phyloP scores from a whole-genome alignment of 768 basidiomycete genomes.

The Lyophyllum shimeji region DNA sequence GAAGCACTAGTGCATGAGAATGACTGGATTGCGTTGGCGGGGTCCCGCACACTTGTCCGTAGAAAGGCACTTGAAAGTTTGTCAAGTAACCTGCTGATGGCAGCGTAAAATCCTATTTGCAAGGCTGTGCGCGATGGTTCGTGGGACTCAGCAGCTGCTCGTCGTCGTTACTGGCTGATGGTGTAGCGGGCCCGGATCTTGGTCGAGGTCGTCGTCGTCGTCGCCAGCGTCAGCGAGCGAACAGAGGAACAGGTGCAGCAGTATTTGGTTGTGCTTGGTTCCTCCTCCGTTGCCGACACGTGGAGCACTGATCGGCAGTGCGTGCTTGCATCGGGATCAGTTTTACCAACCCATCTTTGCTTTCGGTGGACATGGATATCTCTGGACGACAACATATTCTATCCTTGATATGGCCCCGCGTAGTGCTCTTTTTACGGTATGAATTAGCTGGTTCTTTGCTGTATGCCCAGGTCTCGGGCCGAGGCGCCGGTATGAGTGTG shows the following conservation, averaged over 20 bases:
- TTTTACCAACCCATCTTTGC: neutral
- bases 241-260: neutral
- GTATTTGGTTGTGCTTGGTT: conserved; percentile 5
- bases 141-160: neutral
- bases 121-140: neutral
- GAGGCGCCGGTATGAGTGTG: neutral
- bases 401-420: neutral
- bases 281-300: conserved; percentile 1
- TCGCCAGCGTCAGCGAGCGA: neutral
- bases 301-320: neutral
- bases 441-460: neutral
- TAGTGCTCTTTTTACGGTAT: neutral
- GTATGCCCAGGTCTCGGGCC: neutral
- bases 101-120: neutral
- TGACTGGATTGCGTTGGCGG: neutral
- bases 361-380: neutral
- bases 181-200: neutral
- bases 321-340: neutral
- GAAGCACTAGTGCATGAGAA: conserved; percentile 4
- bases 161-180: neutral
- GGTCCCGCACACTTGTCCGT: neutral
- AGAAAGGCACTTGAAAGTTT: neutral
- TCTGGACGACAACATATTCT: neutral
- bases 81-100: conserved; percentile 2
- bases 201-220: conserved; percentile 5